These are phyloP conservation scores for Cordyceps pruinosa DNA, from an alignment of 2,329 filamentous ascomycete genomes.

Conservation along the genomic window DNA sequence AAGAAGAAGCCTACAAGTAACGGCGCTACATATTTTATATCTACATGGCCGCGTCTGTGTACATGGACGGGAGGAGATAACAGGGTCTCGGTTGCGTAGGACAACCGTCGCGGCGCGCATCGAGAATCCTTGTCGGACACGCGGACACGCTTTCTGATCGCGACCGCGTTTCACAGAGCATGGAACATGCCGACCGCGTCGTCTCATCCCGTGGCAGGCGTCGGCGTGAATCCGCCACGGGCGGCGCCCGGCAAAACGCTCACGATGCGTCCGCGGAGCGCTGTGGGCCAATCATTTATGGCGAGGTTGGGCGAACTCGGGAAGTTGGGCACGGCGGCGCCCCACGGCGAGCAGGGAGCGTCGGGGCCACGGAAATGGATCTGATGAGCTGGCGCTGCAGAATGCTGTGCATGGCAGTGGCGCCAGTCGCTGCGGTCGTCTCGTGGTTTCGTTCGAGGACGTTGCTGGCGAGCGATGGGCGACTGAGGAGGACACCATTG, in stretches of 20 bases:
- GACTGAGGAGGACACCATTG: neutral
- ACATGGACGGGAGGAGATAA: neutral
- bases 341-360: neutral
- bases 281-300: conserved; percentile 13
- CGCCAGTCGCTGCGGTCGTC: neutral
- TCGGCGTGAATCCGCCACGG: neutral
- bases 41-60: neutral
- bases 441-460: neutral
- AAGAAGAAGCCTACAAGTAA: neutral
- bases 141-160: conserved; percentile 2
- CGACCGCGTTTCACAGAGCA: conserved; percentile 2
- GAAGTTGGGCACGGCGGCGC: conserved; percentile 3
- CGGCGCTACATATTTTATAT: neutral
- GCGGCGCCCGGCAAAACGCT: neutral
- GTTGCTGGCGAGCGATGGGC: neutral
- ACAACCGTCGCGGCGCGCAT: conserved; percentile 4
- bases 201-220: neutral
- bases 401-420: neutral
- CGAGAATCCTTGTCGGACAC: conserved; percentile 3
- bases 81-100: conserved; percentile 2
- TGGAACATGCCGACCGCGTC: neutral
- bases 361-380: neutral
- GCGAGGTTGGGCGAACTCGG: neutral
- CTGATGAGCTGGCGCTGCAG: conserved; percentile 3
- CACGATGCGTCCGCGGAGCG: conserved; percentile 8